Evolutionary conservation across 768 basidiomycete genomes (phyloP), one percentile per base, ranked within the genome.

Genomic region (Leucosporidium yakuticum): DNA sequence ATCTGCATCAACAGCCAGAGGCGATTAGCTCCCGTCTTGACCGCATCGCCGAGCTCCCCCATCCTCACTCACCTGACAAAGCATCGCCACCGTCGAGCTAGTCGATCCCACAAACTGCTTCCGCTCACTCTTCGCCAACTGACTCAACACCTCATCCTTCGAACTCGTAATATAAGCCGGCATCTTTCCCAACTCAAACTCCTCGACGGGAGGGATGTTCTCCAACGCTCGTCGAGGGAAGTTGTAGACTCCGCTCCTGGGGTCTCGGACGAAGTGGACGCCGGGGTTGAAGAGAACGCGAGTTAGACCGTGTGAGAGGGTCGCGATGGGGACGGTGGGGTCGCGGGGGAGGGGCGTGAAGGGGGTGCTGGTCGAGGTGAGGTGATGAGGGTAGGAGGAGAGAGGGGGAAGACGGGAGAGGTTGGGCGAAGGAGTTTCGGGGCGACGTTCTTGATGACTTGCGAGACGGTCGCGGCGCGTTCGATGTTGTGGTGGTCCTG

Each of bases 181-280:
- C 0, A 93, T 77, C 3, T 89, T 84, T 61, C 89, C 87, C 66
- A 91, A 96, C 11, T 87, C 91, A 74, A 97, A 97, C 56, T 92
- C 86, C 7, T 83, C 84, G 8, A 92, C 85, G 65, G 84, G 81
- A 0, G 93, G 91, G 56, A 99, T 84, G 2, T 79, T 77, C 78
- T 90, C 84, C 7, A 96, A 80, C 76, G 83, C 84, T 5, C 86
- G 84, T 0, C 65, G 70, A 15, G 86, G 78, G 76, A 91, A 97
- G 75, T 94, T 94, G 79, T 89, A 94, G 20, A 91, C 87, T 8
- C 85, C 83, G 0, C 91, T 89, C 23, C 89, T 83, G 0, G 91
- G 89, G 76, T 98, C 92, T 74, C 86, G 85, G 3, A 96, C 79
- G 87, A 90, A 90, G 73, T 92, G 90, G 0, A 94, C 87, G 17